Percentiles rank a stretch among this genome's conserved stretches.
Evolutionary conservation across 495 filamentous ascomycete species (phyloP).

Genomic region (Cenococcum geophilum): DNA sequence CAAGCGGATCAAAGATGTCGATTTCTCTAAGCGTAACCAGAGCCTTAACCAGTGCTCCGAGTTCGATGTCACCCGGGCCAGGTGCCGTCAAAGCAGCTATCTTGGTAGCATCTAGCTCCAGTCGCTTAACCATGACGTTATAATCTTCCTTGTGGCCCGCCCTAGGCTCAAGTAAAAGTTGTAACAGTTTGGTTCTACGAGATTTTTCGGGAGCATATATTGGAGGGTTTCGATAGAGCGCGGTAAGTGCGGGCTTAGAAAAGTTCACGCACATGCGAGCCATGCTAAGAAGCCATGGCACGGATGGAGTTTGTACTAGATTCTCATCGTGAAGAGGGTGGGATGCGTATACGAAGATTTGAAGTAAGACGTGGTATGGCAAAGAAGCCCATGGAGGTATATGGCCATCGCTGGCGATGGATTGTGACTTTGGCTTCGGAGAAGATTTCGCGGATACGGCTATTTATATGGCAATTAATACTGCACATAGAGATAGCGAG

Average conservation of each 20-base stretch:
- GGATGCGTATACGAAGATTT: constrained; percentile 62
- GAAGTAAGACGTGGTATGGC: constrained; percentile 64
- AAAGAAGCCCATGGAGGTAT: constrained; percentile 64
- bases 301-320: constrained; percentile 39
- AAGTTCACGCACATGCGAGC: constrained; percentile 60
- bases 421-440: background rate
- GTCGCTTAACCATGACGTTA: constrained; percentile 59
- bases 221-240: constrained; percentile 64
- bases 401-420: constrained; percentile 36
- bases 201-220: constrained; percentile 48
- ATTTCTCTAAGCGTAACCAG: constrained; percentile 49
- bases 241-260: constrained; percentile 66
- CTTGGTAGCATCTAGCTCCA: constrained; percentile 55
- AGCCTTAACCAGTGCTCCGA: constrained; percentile 48
- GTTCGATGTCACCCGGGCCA: constrained; percentile 11
- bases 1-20: constrained; percentile 50
- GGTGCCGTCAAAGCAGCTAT: constrained; percentile 22
- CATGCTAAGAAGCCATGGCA: constrained; percentile 55
- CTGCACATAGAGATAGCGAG: background rate
- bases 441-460: background rate
- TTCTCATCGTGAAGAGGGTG: constrained; percentile 53
- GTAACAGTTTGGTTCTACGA: constrained; percentile 43
- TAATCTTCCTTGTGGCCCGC: constrained; percentile 49
- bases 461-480: background rate
- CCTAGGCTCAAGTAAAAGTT: constrained; percentile 43